phyloP scores from a whole-genome alignment of 2,329 filamentous ascomycete species.

The Curvularia lunata region DNA sequence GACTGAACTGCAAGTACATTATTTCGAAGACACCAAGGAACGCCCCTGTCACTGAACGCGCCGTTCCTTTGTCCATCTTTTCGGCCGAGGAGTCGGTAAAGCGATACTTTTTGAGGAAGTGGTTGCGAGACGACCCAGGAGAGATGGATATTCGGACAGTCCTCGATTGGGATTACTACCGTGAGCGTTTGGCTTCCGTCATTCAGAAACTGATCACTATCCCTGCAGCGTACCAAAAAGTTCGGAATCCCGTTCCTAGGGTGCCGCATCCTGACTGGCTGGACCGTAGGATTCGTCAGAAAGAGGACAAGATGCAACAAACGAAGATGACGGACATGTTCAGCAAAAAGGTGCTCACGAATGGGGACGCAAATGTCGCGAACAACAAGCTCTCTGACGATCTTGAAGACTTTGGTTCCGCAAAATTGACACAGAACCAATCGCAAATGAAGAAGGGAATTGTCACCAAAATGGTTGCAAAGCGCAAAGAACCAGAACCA shows the following conservation, averaged over 20 bases:
- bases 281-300: constrained; percentile 88
- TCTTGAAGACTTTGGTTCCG: constrained; percentile 79
- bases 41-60: constrained; percentile 91
- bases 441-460: constrained; percentile 49
- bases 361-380: constrained; percentile 70
- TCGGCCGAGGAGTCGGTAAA: constrained; percentile 90
- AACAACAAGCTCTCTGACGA: constrained; percentile 66
- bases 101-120: constrained; percentile 88
- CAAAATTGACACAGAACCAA: constrained; percentile 56
- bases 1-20: constrained; percentile 99
- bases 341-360: constrained; percentile 72
- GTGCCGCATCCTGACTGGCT: constrained; percentile 97
- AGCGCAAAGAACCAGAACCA: constrained; percentile 56
- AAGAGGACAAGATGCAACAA: constrained; percentile 97
- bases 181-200: constrained; percentile 92
- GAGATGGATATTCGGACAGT: constrained; percentile 90
- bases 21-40: constrained; percentile 87
- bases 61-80: constrained; percentile 95
- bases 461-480: constrained; percentile 56
- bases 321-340: constrained; percentile 98
- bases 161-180: constrained; percentile 97
- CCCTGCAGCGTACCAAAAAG: constrained; percentile 91
- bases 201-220: constrained; percentile 99
- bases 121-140: constrained; percentile 89
- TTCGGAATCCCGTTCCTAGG: constrained; percentile 91